Conservation (phyloP, 768 basidiomycete genomes). For the Boletus coccyginus region DNA sequence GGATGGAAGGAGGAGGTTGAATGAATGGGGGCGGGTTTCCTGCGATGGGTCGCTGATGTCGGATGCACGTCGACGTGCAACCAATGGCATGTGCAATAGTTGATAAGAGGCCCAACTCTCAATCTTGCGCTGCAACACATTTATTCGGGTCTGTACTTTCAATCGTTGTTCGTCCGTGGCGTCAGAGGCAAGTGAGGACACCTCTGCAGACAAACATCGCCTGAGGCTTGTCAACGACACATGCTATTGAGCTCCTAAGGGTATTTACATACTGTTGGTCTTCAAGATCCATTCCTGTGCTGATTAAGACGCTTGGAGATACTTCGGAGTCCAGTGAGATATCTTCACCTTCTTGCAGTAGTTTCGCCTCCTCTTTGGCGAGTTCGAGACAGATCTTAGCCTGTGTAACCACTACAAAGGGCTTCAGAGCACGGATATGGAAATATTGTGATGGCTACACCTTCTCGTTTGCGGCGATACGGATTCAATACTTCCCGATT, state of each 20-base stretch:
- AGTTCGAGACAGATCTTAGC: not conserved
- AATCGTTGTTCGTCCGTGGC: not conserved
- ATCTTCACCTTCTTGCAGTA: not conserved
- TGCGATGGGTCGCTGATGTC: not conserved
- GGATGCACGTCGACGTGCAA: not conserved
- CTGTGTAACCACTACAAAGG: not conserved
- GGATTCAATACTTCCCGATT: not conserved
- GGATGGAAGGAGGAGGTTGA: not conserved
- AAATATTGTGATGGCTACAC: not conserved
- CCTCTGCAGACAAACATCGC: not conserved
- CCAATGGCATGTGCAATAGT: not conserved
- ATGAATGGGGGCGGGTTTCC: not conserved
- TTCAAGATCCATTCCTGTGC: not conserved
- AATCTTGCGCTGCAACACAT: not conserved
- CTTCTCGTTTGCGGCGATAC: not conserved
- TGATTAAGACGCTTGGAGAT: not conserved
- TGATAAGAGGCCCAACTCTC: not conserved
- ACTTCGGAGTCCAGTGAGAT: not conserved
- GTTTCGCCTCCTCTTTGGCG: not conserved
- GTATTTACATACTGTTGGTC: not conserved
- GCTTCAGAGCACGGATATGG: not conserved
- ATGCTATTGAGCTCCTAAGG: not conserved
- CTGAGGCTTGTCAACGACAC: not conserved
- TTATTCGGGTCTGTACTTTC: not conserved
- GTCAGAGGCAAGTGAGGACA: not conserved